Conservation (phyloP, 768 basidiomycete genomes). For the Antrodiella citrinella region DNA sequence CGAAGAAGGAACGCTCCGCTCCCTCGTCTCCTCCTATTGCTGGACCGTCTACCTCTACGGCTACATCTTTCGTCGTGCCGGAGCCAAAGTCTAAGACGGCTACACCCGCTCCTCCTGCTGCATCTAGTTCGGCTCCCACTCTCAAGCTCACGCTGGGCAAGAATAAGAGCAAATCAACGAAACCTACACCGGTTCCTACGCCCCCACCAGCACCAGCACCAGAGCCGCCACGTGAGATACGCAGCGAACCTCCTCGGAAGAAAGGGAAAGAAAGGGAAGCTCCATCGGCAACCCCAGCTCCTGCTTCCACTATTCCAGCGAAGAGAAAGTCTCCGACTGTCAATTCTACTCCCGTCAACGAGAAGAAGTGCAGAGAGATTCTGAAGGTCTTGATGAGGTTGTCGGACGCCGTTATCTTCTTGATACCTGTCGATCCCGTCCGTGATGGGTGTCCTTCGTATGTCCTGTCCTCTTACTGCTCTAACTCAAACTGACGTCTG, state of each 20-base stretch:
- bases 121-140: slow-evolving; percentile 17
- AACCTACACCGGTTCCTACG: slow-evolving; percentile 13
- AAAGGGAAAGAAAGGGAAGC: slow-evolving; percentile 62
- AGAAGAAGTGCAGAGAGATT: slow-evolving; percentile 76
- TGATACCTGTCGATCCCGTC: slow-evolving; percentile 75
- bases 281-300: slow-evolving; percentile 23
- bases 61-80: slow-evolving; percentile 15
- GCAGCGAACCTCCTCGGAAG: slow-evolving; percentile 43
- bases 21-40: slow-evolving; percentile 7
- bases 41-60: slow-evolving; percentile 9
- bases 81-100: background rate
- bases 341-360: slow-evolving; percentile 50
- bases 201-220: slow-evolving; percentile 8
- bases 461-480: slow-evolving; percentile 23
- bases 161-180: slow-evolving; percentile 25
- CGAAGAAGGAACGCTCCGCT: slow-evolving; percentile 41
- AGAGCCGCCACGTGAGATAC: slow-evolving; percentile 18
- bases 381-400: slow-evolving; percentile 51
- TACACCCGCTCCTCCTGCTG: slow-evolving; percentile 18
- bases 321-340: slow-evolving; percentile 20
- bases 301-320: slow-evolving; percentile 32
- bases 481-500: background rate
- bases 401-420: slow-evolving; percentile 67
- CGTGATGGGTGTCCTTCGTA: slow-evolving; percentile 87
- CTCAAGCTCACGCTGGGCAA: slow-evolving; percentile 11